Evolutionary conservation across 2,329 filamentous ascomycete genomes (phyloP).

Genomic region (Pseudopithomyces maydicus): DNA sequence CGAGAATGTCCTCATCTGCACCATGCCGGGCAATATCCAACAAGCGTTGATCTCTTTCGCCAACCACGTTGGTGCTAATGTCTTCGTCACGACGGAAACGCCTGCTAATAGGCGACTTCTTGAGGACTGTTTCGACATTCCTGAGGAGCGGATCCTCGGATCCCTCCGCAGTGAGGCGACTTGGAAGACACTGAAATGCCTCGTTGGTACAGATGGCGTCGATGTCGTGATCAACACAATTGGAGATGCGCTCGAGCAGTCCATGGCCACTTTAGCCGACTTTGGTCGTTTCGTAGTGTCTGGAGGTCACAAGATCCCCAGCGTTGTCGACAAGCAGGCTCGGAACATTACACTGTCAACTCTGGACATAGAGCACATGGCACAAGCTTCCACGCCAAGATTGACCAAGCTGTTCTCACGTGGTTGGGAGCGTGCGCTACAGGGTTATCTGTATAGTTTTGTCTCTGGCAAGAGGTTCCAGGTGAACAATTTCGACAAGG

Average conservation of each 20-base stretch:
- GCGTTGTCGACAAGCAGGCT: slow-evolving; percentile 3
- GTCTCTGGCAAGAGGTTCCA: slow-evolving; percentile 4
- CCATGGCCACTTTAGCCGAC: slow-evolving; percentile 23
- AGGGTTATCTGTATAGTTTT: not conserved
- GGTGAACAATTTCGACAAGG: not conserved
- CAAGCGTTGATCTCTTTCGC: not conserved
- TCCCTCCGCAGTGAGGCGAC: not conserved
- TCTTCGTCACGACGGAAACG: not conserved
- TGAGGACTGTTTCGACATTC: not conserved
- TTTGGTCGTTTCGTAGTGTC: not conserved
- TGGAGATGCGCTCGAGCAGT: slow-evolving; percentile 25
- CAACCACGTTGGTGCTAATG: not conserved
- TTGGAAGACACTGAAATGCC: not conserved
- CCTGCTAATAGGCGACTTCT: not conserved
- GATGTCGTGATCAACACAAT: slow-evolving; percentile 23
- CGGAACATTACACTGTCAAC: not conserved
- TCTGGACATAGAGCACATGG: not conserved
- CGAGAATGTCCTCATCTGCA: too few species aligned
- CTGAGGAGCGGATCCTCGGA: too few species aligned
- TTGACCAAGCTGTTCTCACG: not conserved
- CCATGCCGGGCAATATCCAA: too few species aligned
- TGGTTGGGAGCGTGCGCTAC: not conserved
- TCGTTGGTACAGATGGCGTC: not conserved
- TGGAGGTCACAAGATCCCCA: too few species aligned
- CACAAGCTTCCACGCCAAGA: not conserved